Evolutionary conservation across 306 rosid genomes (phyloP).

Genomic region (Luffa acutangula): DNA sequence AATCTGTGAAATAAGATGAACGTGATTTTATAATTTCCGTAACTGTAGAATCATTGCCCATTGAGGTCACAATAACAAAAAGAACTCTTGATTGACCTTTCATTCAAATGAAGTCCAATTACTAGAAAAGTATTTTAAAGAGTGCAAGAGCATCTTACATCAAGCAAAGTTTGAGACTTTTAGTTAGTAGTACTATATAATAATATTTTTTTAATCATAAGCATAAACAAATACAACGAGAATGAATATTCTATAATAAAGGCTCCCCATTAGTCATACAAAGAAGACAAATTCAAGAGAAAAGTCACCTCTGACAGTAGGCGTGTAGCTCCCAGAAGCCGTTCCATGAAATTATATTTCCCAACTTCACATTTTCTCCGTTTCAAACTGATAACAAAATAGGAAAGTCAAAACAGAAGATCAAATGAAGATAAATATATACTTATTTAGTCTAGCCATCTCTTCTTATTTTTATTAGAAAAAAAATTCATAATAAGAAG

Average conservation of each 20-base stretch:
- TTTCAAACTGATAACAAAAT: constrained; percentile 49
- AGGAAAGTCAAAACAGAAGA: background rate
- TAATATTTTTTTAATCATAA: background rate
- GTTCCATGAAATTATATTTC: constrained; percentile 64
- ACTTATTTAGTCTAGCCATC: background rate
- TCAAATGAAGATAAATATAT: background rate
- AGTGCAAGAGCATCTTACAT: background rate
- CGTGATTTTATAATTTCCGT: background rate
- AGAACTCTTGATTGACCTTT: background rate
- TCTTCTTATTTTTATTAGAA: background rate
- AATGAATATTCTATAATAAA: background rate
- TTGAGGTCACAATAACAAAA: background rate
- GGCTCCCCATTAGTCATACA: background rate
- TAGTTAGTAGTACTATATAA: background rate
- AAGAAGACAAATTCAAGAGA: constrained; percentile 5
- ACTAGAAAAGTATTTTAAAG: background rate
- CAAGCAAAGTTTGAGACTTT: background rate
- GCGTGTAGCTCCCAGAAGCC: constrained; percentile 67
- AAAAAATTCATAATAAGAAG: background rate
- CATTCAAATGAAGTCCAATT: background rate
- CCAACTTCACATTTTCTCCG: constrained; percentile 57
- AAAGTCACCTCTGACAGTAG: constrained; percentile 52
- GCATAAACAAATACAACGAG: background rate
- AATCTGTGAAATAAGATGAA: background rate
- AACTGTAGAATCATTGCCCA: background rate